These are phyloP conservation scores for Mycena latifolia DNA, from an alignment of 768 basidiomycete species.

Conservation along the genomic window DNA sequence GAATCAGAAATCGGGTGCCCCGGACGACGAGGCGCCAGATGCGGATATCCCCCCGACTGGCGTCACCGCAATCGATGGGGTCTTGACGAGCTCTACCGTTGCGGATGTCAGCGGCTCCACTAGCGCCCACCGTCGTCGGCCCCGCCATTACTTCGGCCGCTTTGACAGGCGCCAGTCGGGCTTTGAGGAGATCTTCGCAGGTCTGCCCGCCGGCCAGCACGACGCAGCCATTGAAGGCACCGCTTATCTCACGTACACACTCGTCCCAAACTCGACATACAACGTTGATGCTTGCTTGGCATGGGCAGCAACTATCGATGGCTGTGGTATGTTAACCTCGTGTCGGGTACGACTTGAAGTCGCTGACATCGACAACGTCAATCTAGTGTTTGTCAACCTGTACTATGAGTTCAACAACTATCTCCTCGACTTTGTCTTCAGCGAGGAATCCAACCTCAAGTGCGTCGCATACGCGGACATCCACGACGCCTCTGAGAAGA, in stretches of 20 bases:
- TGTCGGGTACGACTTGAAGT: background rate
- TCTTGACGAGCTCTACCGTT: background rate
- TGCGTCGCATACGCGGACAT: constrained; percentile 59
- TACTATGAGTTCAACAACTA: too few species aligned
- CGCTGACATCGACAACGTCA: background rate
- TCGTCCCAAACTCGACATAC: constrained; percentile 60
- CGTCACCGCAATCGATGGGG: constrained; percentile 43
- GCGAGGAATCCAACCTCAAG: constrained; percentile 58
- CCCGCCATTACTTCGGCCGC: background rate
- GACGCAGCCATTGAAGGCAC: constrained; percentile 62
- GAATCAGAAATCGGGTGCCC: constrained; percentile 27
- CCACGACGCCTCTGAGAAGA: constrained; percentile 58
- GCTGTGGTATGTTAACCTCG: constrained; percentile 52
- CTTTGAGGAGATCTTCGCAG: constrained; percentile 9
- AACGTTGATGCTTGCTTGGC: constrained; percentile 56
- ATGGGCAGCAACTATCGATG: constrained; percentile 52
- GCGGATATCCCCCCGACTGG: constrained; percentile 37
- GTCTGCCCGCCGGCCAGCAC: background rate
- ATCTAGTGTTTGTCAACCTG: constrained; percentile 59
- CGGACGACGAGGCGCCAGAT: constrained; percentile 22
- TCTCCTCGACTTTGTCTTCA: constrained; percentile 52
- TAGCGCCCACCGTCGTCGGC: background rate
- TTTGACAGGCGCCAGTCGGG: constrained; percentile 15
- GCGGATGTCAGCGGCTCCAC: background rate
- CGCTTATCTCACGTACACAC: constrained; percentile 60